Evolutionary conservation across 805 yeast genomes (phyloP), one percentile per base, ranked within the genome.

Genomic region (Tetrapisispora taiwanensis): DNA sequence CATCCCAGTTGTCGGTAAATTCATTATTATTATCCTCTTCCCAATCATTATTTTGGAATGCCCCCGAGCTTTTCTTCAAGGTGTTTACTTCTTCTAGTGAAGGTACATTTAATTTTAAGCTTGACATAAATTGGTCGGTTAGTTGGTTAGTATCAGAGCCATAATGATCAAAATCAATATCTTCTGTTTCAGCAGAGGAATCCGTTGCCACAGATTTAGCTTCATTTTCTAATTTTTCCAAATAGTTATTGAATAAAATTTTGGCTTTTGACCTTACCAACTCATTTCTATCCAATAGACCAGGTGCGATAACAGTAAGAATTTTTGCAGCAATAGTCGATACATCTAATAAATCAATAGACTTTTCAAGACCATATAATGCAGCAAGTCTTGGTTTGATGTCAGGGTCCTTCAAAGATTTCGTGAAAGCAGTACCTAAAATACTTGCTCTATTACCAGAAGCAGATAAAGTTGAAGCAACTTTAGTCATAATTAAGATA

Each of bases 291-390:
- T 92, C 97, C 56, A 90, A 72, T 45, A 90, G 67, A 1, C 92
- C 78, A 1, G 92, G 84, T 0, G 95, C 88, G 45, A 92, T 74
- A 2, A 87, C 86, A 0, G 95, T 90, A 44, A 92, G 65, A 15
- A 89, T 75, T 58, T 82, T 85, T 20, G 81, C 78, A 45, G 95
- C 84, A 45, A 87, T 81, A 36, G 86, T 81, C 14, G 77, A 83
- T 0, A 88, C 79, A 1, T 81, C 67, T 53, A 89, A 88, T 36
- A 72, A 75, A 7, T 79, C 81, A 20, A 81, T 66, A 14, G 84
- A 74, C 13, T 72, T 68, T 35, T 75, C 77, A 48, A 90, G 75
- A 0, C 95, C 94, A 48, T 78, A 67, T 24, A 92, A 67, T 0
- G 96, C 87, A 4, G 82, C 84, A 55, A 80, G 60, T 50, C 92